Evolutionary conservation across 345 rosid species (phyloP).

Genomic region (Camelina laxa): DNA sequence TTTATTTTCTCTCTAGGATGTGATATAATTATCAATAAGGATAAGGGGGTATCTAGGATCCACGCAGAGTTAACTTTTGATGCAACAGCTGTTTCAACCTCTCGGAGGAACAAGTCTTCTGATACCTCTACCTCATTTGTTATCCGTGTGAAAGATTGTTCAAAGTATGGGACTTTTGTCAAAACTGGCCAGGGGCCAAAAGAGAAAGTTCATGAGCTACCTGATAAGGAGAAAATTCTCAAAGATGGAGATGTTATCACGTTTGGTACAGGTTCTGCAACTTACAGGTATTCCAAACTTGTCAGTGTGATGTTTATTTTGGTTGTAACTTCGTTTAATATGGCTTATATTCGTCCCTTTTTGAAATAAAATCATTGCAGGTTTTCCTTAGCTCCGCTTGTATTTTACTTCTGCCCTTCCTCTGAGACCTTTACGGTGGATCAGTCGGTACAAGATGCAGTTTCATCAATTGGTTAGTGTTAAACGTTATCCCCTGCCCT

Average conservation of each 20-base stretch:
- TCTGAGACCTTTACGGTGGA: conserved; percentile 51
- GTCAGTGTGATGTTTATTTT: background rate
- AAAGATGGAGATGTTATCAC: conserved; percentile 72
- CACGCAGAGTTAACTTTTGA: conserved; percentile 82
- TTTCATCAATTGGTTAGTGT: conserved; percentile 77
- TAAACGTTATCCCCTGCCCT: conserved; percentile 6
- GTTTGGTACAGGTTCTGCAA: conserved; percentile 87
- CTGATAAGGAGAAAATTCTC: conserved; percentile 62
- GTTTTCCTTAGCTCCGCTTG: conserved; percentile 65
- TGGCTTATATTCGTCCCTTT: conserved; percentile 3
- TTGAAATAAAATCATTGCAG: conserved; percentile 50
- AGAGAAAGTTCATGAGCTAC: conserved; percentile 68
- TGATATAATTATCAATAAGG: conserved; percentile 74
- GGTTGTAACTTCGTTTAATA: conserved; percentile 6
- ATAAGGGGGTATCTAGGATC: conserved; percentile 87
- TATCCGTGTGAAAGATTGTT: conserved; percentile 71
- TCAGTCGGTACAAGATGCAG: conserved; percentile 53
- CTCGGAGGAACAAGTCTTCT: conserved; percentile 40
- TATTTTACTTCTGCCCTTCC: conserved; percentile 53
- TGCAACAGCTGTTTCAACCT: conserved; percentile 48
- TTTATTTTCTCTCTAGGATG: conserved; percentile 59
- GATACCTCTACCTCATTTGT: conserved; percentile 42
- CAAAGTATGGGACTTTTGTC: conserved; percentile 89
- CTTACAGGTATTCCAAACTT: conserved; percentile 61
- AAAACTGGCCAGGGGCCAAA: conserved; percentile 51